Base-by-base conservation (phyloP, 805 yeast species). In the Sugiyamaella lignohabitans region DNA sequence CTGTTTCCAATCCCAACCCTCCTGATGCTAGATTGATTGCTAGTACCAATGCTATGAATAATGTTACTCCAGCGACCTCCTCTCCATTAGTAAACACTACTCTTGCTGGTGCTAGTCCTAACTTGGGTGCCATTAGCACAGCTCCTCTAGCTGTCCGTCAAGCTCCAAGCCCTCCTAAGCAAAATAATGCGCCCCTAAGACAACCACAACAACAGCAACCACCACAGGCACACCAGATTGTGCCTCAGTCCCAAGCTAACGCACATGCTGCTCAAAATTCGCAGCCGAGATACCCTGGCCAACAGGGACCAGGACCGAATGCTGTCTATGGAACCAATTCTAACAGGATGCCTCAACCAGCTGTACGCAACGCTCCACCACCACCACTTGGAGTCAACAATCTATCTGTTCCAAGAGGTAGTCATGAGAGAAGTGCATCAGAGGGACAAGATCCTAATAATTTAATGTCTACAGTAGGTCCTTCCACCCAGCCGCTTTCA, bases 401-500 rank as follows among this genome's bases (percentile, higher is more conserved):
- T 27, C 14, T 27, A 27, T 8, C 11, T 8, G 14, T 27, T 8
- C 32, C 32, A 8, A 27, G 14, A 14, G n/a, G 14, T n/a, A 18
- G 43, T 10, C 66, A 61, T 42, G 62, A 60, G 45, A 58, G 67
- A 20, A 53, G 56, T 5, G 61, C 60, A 10, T 60, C 65, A 3
- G 66, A 61, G 19, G 67, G 68, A n/a, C 53, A 56, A 23, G 59
- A 57, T 45, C 66, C 64, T 43, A 35, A 35, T 17, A 35, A 35
- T 17, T 18, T 35, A 17, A 35, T 35, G 38, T 49, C 55, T 18
- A 47, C 50, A 16, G 51, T 58, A 17, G 56, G 55, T 30, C 50
- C 43, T 19, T 36, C 46, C 14, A 56, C 61, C 2, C 51, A 54
- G 43, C 64, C 63, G 14, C 39, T 52, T 24, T 43, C 61, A n/a